phyloP scores from a whole-genome alignment of 768 basidiomycete genomes.

The Cantharellus cinnabarinus region DNA sequence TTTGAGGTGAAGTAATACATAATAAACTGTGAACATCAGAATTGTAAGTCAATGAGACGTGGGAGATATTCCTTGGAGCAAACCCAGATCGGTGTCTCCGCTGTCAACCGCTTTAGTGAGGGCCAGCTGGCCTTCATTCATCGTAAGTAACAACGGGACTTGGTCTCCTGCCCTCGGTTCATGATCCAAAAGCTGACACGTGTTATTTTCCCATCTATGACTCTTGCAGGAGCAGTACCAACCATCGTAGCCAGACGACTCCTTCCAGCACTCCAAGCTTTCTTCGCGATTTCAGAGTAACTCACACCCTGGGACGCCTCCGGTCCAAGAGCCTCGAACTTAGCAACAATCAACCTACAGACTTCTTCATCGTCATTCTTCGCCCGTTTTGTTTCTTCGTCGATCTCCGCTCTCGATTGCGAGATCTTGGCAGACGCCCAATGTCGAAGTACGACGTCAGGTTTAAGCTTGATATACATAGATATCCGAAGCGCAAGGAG shows the following conservation, averaged over 20 bases:
- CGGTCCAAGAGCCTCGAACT: conserved; percentile 60
- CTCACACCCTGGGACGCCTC: conserved; percentile 32
- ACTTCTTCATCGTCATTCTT: conserved; percentile 50
- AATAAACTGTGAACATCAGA: conserved; percentile 42
- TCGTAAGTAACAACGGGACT: conserved; percentile 75
- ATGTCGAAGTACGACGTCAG: conserved; percentile 75
- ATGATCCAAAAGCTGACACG: conserved; percentile 60
- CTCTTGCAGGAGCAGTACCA: conserved; percentile 5
- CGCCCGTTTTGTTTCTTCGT: conserved; percentile 21
- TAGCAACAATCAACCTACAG: conserved; percentile 68
- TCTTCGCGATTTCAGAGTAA: conserved; percentile 85
- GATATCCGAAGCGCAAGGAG: conserved; percentile 84
- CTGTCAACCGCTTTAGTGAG: conserved; percentile 80
- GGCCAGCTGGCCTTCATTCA: conserved; percentile 87
- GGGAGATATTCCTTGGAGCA: not conserved
- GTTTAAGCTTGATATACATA: conserved; percentile 58
- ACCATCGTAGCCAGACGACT: conserved; percentile 71
- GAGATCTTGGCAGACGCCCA: conserved; percentile 91
- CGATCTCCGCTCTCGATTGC: conserved; percentile 40
- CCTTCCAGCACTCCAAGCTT: conserved; percentile 80
- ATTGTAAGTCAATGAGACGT: not conserved
- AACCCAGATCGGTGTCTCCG: conserved; percentile 87
- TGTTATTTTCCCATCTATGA: not conserved
- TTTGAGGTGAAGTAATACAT: conserved; percentile 76
- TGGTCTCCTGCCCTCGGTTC: conserved; percentile 79